A percentile compares a stretch with the other conserved stretches of the same genome.
phyloP scores from a whole-genome alignment of 1,139 yeast genomes.

The Yamadazyma membranifaciens region DNA sequence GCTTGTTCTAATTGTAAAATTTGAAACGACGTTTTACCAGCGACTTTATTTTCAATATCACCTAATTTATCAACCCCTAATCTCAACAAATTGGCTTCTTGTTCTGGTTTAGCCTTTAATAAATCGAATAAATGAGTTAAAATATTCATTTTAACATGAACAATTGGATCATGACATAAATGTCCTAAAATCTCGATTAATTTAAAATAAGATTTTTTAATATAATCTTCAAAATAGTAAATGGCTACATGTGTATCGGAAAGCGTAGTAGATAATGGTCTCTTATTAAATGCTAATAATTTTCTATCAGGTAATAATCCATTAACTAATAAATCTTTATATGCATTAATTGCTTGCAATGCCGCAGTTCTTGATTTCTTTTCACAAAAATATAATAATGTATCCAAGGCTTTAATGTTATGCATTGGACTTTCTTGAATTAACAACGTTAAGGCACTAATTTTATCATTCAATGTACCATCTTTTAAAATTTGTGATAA shows the following conservation, averaged over 20 bases:
- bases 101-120: slow-evolving; percentile 87
- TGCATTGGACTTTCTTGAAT: slow-evolving; percentile 96
- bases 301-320: slow-evolving; percentile 87
- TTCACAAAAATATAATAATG: slow-evolving; percentile 72
- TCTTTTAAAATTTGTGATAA: slow-evolving; percentile 83
- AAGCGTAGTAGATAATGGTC: slow-evolving; percentile 53
- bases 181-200: slow-evolving; percentile 69
- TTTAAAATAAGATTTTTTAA: slow-evolving; percentile 73
- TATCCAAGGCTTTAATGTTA: slow-evolving; percentile 79
- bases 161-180: slow-evolving; percentile 87
- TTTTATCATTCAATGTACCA: slow-evolving; percentile 95
- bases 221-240: slow-evolving; percentile 85
- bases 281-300: slow-evolving; percentile 76
- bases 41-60: slow-evolving; percentile 86
- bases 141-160: slow-evolving; percentile 79
- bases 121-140: slow-evolving; percentile 77
- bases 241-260: slow-evolving; percentile 58
- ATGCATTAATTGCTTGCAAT: slow-evolving; percentile 82
- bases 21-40: slow-evolving; percentile 84
- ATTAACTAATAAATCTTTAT: slow-evolving; percentile 80
- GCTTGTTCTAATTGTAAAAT: slow-evolving; percentile 79
- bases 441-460: slow-evolving; percentile 87
- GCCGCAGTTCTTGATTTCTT: slow-evolving; percentile 95
- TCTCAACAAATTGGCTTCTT: slow-evolving; percentile 85
- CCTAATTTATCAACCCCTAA: slow-evolving; percentile 93